Percentiles rank a stretch among this genome's conserved stretches.
phyloP scores from a whole-genome alignment of 2,329 filamentous ascomycete genomes.

The Ceratocystis harringtonii region DNA sequence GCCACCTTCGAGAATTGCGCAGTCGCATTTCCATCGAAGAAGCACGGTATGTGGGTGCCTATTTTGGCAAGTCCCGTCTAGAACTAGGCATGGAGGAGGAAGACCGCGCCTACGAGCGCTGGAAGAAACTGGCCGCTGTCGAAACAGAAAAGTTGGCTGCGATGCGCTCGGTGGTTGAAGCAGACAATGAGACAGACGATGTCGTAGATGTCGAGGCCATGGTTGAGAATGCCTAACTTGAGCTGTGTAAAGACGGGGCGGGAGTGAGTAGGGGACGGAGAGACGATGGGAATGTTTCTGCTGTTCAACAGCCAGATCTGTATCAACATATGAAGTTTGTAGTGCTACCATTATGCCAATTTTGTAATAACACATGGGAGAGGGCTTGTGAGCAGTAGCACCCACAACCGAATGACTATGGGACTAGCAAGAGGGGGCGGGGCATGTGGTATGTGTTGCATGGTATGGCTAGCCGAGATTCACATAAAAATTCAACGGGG shows the following conservation, averaged over 20 bases:
- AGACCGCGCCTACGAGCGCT: slow-evolving; percentile 62
- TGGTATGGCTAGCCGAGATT: too few relatives aligned
- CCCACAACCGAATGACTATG: too few relatives aligned
- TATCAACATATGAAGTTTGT: slow-evolving; percentile 5
- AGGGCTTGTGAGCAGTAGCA: neutral
- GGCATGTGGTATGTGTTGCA: too few relatives aligned
- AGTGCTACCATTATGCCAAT: slow-evolving; percentile 2
- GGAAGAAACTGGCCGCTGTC: slow-evolving; percentile 62
- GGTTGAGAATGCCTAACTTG: slow-evolving; percentile 6
- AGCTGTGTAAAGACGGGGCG: neutral
- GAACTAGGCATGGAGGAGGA: slow-evolving; percentile 74
- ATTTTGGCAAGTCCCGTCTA: slow-evolving; percentile 64
- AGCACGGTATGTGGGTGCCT: slow-evolving; percentile 68
- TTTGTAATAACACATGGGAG: neutral
- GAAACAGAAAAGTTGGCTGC: slow-evolving; percentile 31
- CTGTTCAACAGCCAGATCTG: neutral
- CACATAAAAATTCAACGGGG: too few relatives aligned
- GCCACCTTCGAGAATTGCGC: slow-evolving; percentile 71
- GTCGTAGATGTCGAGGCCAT: neutral
- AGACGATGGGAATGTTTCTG: neutral
- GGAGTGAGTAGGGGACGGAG: neutral
- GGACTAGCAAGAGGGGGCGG: too few relatives aligned
- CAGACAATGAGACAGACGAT: slow-evolving; percentile 2
- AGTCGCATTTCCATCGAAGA: slow-evolving; percentile 75
- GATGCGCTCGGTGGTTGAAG: slow-evolving; percentile 26